Evolutionary conservation across 768 basidiomycete species (phyloP).

Genomic region (Mycena indigotica): DNA sequence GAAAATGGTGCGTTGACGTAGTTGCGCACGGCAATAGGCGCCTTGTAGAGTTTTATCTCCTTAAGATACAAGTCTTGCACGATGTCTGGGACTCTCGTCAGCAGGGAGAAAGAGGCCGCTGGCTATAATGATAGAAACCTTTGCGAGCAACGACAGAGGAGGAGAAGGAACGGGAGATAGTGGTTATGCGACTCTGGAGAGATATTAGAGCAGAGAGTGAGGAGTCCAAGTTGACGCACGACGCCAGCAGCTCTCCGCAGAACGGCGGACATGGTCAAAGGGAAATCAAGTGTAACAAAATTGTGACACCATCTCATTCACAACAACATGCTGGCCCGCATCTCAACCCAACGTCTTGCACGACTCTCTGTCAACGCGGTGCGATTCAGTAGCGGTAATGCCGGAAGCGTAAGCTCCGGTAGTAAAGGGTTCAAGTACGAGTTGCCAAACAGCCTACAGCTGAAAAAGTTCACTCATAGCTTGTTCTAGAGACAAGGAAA

Average conservation of each 20-base stretch:
- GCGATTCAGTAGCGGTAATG: constrained; percentile 13
- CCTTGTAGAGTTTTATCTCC: constrained; percentile 25
- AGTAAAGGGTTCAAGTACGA: constrained; percentile 20
- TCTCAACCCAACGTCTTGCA: constrained; percentile 14
- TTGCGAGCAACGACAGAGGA: constrained; percentile 21
- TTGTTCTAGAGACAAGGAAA: constrained; percentile 51
- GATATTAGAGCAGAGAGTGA: background rate
- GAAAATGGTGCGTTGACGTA: too few relatives aligned
- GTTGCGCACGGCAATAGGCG: constrained; percentile 7
- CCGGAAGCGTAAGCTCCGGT: constrained; percentile 12
- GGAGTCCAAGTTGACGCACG: constrained; percentile 4
- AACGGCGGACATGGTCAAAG: constrained; percentile 20
- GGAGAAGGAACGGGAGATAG: constrained; percentile 17
- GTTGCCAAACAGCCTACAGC: background rate
- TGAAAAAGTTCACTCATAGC: background rate
- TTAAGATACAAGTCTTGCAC: constrained; percentile 25
- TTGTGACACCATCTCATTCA: background rate
- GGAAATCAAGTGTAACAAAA: background rate
- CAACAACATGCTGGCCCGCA: constrained; percentile 17
- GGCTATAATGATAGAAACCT: constrained; percentile 15
- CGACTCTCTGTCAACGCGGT: constrained; percentile 6
- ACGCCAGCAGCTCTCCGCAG: constrained; percentile 23
- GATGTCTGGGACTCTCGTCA: constrained; percentile 10
- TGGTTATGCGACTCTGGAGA: constrained; percentile 10
- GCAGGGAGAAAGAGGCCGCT: too few relatives aligned